phyloP scores from a whole-genome alignment of 148 eudicot species.

The Rhododendron williamsianum region DNA sequence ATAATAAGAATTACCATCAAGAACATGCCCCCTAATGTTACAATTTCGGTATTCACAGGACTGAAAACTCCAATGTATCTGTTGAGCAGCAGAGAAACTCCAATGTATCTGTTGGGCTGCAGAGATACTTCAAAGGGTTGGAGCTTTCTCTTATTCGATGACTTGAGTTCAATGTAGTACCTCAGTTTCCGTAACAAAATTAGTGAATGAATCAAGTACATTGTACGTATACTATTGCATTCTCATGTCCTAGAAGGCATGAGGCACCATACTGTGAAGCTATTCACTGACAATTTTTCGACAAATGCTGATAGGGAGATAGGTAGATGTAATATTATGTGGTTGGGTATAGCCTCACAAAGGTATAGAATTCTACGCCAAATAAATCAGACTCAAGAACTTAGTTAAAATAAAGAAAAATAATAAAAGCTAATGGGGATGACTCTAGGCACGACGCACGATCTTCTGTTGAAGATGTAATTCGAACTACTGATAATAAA shows the following conservation, averaged over 20 bases:
- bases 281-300: not conserved
- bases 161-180: not conserved
- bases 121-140: not conserved
- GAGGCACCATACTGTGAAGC: not conserved
- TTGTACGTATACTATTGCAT: not conserved
- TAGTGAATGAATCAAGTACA: not conserved
- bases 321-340: not conserved
- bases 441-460: not conserved
- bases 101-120: not conserved
- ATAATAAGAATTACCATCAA: conserved; percentile 6
- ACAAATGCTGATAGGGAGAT: not conserved
- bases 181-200: not conserved
- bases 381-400: not conserved
- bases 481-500: not conserved
- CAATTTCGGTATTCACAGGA: not conserved
- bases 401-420: not conserved
- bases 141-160: not conserved
- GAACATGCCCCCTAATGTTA: not conserved
- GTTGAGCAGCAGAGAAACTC: not conserved
- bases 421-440: not conserved
- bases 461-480: not conserved
- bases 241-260: not conserved
- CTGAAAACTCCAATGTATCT: conserved; percentile 1
- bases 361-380: not conserved
- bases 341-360: not conserved